phyloP scores from a whole-genome alignment of 257 asterid species.

The Solanum rostratum region DNA sequence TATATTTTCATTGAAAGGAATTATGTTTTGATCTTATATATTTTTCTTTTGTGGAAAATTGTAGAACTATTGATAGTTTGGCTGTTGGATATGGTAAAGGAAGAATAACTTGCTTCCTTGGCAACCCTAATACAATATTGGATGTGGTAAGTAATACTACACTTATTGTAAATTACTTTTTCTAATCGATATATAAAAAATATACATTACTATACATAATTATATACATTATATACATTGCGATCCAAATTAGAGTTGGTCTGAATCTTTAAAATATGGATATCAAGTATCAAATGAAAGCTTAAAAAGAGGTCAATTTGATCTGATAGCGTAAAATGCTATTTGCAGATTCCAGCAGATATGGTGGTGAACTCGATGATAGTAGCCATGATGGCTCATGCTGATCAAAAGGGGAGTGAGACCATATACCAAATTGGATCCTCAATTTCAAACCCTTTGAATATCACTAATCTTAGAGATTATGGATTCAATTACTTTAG shows the following conservation, averaged over 20 bases:
- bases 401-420: constrained; percentile 23
- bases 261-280: not conserved
- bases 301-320: not conserved
- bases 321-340: not conserved
- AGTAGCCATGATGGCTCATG: constrained; percentile 52
- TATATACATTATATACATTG: not conserved
- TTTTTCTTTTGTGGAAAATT: not conserved
- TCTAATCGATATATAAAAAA: not conserved
- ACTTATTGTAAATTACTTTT: not conserved
- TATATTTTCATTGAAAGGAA: not conserved
- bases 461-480: constrained; percentile 29
- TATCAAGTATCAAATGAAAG: not conserved
- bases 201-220: not conserved
- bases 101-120: constrained; percentile 51
- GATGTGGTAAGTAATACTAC: constrained; percentile 44
- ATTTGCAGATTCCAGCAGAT: constrained; percentile 72
- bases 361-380: constrained; percentile 95
- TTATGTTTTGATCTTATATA: not conserved
- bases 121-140: constrained; percentile 43
- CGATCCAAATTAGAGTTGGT: not conserved
- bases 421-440: constrained; percentile 72
- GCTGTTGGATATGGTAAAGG: constrained; percentile 88
- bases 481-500: constrained; percentile 40
- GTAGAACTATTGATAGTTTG: constrained; percentile 83
- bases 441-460: constrained; percentile 63